A percentile compares a stretch with the other conserved stretches of the same genome.
Evolutionary conservation across 148 eudicot species (phyloP).

Genomic region (Fagopyrum homotropicum): DNA sequence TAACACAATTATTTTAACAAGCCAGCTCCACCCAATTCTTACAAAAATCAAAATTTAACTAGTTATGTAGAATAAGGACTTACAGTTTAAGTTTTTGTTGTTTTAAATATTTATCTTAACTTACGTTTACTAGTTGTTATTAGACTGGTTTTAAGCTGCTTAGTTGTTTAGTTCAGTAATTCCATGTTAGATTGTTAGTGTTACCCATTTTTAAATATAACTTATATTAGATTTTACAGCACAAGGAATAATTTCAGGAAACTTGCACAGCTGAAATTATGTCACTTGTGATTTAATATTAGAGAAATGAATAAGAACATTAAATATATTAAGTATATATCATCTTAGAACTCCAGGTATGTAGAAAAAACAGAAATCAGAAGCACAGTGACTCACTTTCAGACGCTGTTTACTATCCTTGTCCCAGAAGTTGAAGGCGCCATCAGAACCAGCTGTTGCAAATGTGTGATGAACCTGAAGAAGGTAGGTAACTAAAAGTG

Average conservation of each 20-base stretch:
- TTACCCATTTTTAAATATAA: background rate
- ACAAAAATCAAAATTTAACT: background rate
- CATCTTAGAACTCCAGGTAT: conserved; percentile 8
- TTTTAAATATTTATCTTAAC: background rate
- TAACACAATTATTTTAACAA: background rate
- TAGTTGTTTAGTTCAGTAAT: background rate
- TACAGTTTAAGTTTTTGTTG: background rate
- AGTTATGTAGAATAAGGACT: background rate
- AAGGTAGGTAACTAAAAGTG: background rate
- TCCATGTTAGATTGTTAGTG: background rate
- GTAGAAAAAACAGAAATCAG: background rate
- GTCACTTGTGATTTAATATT: background rate
- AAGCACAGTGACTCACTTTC: conserved; percentile 38
- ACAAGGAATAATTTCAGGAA: background rate
- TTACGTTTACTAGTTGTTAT: background rate
- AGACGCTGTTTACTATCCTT: conserved; percentile 97
- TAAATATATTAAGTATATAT: background rate
- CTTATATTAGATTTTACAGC: background rate
- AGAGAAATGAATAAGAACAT: background rate
- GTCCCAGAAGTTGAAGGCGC: conserved; percentile 94
- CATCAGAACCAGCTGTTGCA: conserved; percentile 98
- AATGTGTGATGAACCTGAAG: conserved; percentile 81
- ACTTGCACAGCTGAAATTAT: background rate
- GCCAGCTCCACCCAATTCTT: background rate
- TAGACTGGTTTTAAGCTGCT: background rate